Percentiles rank a stretch among this genome's conserved stretches.
phyloP scores from a whole-genome alignment of 2,329 filamentous ascomycete species.

The Colletotrichum navitas region DNA sequence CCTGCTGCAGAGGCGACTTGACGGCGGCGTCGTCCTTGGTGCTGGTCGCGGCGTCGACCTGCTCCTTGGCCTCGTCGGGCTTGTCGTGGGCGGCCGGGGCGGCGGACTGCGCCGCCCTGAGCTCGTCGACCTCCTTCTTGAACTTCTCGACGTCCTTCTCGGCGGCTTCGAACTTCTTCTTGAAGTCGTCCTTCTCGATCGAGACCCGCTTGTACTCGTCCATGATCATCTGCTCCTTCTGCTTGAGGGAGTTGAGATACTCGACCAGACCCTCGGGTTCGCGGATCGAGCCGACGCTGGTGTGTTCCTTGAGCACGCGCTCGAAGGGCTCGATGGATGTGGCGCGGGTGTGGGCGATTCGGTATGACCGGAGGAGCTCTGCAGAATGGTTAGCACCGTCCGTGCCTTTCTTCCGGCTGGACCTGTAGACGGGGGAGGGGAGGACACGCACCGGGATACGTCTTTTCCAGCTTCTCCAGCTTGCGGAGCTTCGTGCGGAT shows the following conservation, averaged over 20 bases:
- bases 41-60: conserved; percentile 37
- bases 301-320: conserved; percentile 89
- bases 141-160: conserved; percentile 72
- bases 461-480: conserved; percentile 89
- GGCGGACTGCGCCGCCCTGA: conserved; percentile 52
- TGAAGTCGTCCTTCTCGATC: conserved; percentile 82
- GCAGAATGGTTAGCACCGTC: conserved; percentile 6
- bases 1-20: conserved; percentile 63
- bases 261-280: conserved; percentile 89
- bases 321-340: conserved; percentile 94
- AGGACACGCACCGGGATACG: conserved; percentile 80
- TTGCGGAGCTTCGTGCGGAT: conserved; percentile 82
- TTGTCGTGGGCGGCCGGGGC: conserved; percentile 49
- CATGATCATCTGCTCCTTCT: conserved; percentile 93
- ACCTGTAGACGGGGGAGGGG: neutral
- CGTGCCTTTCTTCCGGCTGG: no score
- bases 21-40: conserved; percentile 49
- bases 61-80: conserved; percentile 36
- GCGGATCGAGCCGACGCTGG: conserved; percentile 87
- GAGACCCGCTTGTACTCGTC: conserved; percentile 92
- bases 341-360: conserved; percentile 88
- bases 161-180: conserved; percentile 79
- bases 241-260: conserved; percentile 87
- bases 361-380: conserved; percentile 93
- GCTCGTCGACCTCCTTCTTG: conserved; percentile 68